Evolutionary conservation across 768 basidiomycete species (phyloP), one percentile per base, ranked within the genome.

Genomic region (Kwoniella sp.): DNA sequence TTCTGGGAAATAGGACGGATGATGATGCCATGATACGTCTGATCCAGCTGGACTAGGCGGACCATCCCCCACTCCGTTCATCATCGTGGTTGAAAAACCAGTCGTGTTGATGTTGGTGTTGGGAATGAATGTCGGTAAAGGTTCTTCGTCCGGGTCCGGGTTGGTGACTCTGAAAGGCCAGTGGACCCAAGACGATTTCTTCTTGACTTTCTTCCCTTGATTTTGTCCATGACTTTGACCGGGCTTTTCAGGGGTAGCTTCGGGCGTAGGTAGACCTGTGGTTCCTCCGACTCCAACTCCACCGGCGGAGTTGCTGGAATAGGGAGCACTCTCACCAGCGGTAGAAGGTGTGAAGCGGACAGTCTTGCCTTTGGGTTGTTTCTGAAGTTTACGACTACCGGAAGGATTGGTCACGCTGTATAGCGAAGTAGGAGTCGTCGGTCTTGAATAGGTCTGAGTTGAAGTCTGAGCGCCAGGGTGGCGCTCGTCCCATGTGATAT

Each of bases 1-100:
- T 33, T 65, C 65, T 30, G 71, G 73, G 56, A 68, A 74, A 55
- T 74, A 74, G n/a, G 71, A 67, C 24, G 61, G 37, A 48, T 74
- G 73, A 52, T 74, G 73, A 49, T 74, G 70, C 73, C 73, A 74
- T 37, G 71, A 65, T 25, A 26, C 21, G 27, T 50, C 53, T 26
- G 64, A 54, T 22, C 17, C 55, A 25, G 59, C 53, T 2, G 67
- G 60, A 24, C 40, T 50, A 1, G 67, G 63, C 24, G 48, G 50
- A 37, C 48, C 57, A 19, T n/a, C 33, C 40, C 17, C 40, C 40
- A 9, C 36, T 47, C n/a, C n/a, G n/a, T n/a, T n/a, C n/a, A n/a
- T n/a, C n/a, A n/a, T n/a, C n/a, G n/a, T n/a, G n/a, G n/a, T n/a
- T n/a, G n/a, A n/a, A n/a, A n/a, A n/a, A n/a, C n/a, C n/a, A n/a